Conservation (phyloP, 2,329 filamentous ascomycete genomes). For the Aspergillus neoniger region DNA sequence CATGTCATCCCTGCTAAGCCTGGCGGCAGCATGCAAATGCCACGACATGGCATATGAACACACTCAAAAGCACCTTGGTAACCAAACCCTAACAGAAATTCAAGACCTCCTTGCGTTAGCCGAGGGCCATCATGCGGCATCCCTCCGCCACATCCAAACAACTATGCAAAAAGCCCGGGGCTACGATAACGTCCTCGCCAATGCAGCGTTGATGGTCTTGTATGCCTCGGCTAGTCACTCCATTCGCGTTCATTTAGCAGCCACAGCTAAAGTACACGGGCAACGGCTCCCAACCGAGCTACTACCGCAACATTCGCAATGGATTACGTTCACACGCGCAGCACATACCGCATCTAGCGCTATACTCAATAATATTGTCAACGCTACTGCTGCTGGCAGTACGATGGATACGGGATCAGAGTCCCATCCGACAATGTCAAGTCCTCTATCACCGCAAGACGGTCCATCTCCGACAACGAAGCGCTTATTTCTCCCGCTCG, state of each 20-base stretch:
- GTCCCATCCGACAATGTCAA: background rate
- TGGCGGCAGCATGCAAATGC: conserved; percentile 46
- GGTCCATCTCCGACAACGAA: conserved; percentile 23
- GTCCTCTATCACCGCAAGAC: conserved; percentile 14
- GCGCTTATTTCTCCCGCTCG: conserved; percentile 20
- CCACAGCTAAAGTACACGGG: conserved; percentile 21
- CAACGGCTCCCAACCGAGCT: conserved; percentile 26
- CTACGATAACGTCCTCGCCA: conserved; percentile 42
- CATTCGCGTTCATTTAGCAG: conserved; percentile 38
- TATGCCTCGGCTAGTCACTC: conserved; percentile 44
- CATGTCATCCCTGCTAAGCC: conserved; percentile 47
- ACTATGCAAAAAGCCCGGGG: conserved; percentile 32
- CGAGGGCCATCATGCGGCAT: conserved; percentile 42
- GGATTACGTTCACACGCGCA: conserved; percentile 43
- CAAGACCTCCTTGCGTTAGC: conserved; percentile 30
- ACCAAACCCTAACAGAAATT: conserved; percentile 23
- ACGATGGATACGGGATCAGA: background rate
- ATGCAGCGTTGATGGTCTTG: conserved; percentile 48
- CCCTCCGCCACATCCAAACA: conserved; percentile 42
- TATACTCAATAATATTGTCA: conserved; percentile 26
- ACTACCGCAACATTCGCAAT: conserved; percentile 38
- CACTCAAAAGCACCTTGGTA: background rate
- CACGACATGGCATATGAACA: conserved; percentile 23
- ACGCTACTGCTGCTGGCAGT: background rate
- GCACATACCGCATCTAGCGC: conserved; percentile 38